These are phyloP conservation scores for Arabidopsis suecica DNA, from an alignment of 345 rosid genomes.

Conservation along the genomic window DNA sequence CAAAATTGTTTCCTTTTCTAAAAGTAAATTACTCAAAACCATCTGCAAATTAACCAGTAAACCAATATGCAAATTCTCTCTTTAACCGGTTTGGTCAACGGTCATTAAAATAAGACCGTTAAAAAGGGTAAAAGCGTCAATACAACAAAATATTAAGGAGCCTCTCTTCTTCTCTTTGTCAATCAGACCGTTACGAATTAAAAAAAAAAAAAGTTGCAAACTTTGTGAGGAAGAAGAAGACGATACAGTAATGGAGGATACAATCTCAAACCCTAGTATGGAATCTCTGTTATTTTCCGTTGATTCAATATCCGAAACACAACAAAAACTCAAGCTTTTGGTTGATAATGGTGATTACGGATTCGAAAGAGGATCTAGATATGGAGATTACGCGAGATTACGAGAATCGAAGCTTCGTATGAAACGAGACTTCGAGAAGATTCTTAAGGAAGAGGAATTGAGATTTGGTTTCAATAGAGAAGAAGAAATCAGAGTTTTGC, in stretches of 20 bases:
- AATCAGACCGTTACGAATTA: conserved; percentile 21
- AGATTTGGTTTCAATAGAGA: conserved; percentile 56
- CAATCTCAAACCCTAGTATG: conserved; percentile 44
- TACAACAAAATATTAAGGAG: neutral
- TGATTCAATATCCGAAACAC: conserved; percentile 47
- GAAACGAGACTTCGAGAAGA: conserved; percentile 51
- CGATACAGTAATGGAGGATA: conserved; percentile 48
- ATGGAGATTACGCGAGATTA: conserved; percentile 68
- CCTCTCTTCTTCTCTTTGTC: neutral
- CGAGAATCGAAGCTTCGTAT: conserved; percentile 68
- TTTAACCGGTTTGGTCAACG: neutral
- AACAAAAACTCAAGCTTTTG: conserved; percentile 26
- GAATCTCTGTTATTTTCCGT: conserved; percentile 51
- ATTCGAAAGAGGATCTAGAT: conserved; percentile 88
- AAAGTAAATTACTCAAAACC: no score
- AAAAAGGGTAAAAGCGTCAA: neutral
- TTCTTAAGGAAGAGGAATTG: conserved; percentile 48
- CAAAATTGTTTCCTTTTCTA: no score
- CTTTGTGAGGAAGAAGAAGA: conserved; percentile 31
- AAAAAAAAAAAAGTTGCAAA: neutral
- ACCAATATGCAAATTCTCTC: neutral
- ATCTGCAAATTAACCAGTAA: no score
- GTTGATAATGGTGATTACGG: conserved; percentile 6
- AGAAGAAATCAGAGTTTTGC: conserved; percentile 52
- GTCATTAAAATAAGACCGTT: conserved; percentile 17